Evolutionary conservation across 2,329 filamentous ascomycete genomes (phyloP).

Genomic region (Tolypocladium amazonense): DNA sequence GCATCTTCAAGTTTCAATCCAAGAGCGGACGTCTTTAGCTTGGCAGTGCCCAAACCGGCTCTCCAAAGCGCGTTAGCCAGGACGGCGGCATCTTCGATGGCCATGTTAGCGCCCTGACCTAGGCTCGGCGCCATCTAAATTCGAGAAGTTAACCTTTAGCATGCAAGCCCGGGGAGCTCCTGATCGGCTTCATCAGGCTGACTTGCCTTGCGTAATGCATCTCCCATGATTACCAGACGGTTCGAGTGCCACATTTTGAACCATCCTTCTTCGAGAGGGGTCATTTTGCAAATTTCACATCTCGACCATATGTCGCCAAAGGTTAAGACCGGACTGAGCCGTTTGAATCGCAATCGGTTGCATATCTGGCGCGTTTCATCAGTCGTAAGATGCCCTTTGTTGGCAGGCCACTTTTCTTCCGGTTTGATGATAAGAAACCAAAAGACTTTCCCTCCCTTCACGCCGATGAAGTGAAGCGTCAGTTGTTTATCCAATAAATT

Average conservation of each 20-base stretch:
- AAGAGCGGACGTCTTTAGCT: neutral
- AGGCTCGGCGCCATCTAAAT: neutral
- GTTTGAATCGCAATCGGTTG: neutral
- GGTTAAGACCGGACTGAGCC: neutral
- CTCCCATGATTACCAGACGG: neutral
- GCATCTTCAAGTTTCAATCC: neutral
- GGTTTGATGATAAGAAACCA: neutral
- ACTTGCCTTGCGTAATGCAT: neutral
- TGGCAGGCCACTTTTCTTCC: neutral
- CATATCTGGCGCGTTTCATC: neutral
- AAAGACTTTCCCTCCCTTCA: neutral
- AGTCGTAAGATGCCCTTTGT: neutral
- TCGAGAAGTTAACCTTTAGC: neutral
- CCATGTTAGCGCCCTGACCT: neutral
- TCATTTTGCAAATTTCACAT: neutral
- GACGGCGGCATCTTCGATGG: neutral
- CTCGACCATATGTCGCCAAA: neutral
- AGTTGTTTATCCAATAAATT: neutral
- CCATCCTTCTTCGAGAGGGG: neutral
- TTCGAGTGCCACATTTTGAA: neutral
- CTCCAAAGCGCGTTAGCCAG: neutral
- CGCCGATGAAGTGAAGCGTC: neutral
- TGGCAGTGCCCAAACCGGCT: neutral
- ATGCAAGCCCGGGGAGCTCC: neutral
- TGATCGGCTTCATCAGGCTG: neutral